phyloP scores from a whole-genome alignment of 2,329 filamentous ascomycete genomes.

The Xenosphaeropsis pyriputrescens region DNA sequence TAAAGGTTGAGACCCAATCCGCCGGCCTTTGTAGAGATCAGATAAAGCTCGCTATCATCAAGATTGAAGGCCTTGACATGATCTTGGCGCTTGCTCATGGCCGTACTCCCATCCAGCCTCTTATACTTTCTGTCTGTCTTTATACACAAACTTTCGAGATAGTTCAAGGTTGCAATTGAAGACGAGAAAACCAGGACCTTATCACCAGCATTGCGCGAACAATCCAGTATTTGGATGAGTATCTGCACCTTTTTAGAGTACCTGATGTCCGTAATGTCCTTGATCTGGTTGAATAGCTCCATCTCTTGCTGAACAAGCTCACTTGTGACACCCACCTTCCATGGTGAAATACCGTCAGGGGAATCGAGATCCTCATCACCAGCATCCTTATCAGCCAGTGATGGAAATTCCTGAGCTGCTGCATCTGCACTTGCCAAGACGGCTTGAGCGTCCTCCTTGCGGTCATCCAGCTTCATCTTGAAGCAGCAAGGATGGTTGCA shows the following conservation, averaged over 20 bases:
- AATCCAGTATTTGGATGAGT: conserved; percentile 53
- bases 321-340: conserved; percentile 14
- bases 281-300: conserved; percentile 20
- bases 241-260: conserved; percentile 57
- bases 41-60: conserved; percentile 40
- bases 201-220: conserved; percentile 46
- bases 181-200: conserved; percentile 74
- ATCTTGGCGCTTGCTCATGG: conserved; percentile 39
- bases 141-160: conserved; percentile 42
- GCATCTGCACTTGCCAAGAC: conserved; percentile 4
- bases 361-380: conserved; percentile 3
- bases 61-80: conserved; percentile 57
- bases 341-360: conserved; percentile 10
- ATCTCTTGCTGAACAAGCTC: conserved; percentile 17
- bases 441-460: conserved; percentile 14
- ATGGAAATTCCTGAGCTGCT: too few species aligned
- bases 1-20: conserved; percentile 74
- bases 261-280: conserved; percentile 23
- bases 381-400: conserved; percentile 6
- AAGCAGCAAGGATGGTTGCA: conserved; percentile 38
- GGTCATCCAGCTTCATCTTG: conserved; percentile 28
- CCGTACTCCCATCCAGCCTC: conserved; percentile 55
- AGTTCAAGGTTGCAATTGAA: conserved; percentile 54
- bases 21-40: conserved; percentile 75
- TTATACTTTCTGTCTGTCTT: conserved; percentile 29